phyloP scores from a whole-genome alignment of 192 early-diverging fungal species.

The Geranomyces michiganensis region DNA sequence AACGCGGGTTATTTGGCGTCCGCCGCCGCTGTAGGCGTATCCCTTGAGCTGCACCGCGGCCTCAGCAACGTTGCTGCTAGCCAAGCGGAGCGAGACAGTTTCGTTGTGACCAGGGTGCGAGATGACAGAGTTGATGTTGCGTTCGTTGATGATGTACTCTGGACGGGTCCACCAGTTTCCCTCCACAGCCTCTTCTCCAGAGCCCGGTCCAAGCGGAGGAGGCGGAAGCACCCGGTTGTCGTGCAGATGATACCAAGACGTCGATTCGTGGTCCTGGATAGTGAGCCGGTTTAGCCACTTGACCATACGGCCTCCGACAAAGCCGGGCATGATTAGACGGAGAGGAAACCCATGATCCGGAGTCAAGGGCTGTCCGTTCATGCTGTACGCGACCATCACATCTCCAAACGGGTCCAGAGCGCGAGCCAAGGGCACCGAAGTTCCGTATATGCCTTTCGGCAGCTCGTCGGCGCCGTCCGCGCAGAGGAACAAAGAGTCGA shows the following conservation, averaged over 20 bases:
- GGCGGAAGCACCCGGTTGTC: slow-evolving; percentile 88
- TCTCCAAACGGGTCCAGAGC: slow-evolving; percentile 69
- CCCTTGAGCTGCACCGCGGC: slow-evolving; percentile 59
- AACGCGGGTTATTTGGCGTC: slow-evolving; percentile 72
- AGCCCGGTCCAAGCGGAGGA: slow-evolving; percentile 51
- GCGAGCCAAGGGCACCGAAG: slow-evolving; percentile 66
- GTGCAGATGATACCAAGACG: slow-evolving; percentile 72
- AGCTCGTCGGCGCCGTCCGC: slow-evolving; percentile 59
- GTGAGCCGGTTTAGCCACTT: slow-evolving; percentile 75
- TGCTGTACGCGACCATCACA: slow-evolving; percentile 75
- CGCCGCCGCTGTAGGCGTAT: slow-evolving; percentile 81
- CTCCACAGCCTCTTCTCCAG: slow-evolving; percentile 45
- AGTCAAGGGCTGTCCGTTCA: slow-evolving; percentile 72
- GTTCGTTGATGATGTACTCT: slow-evolving; percentile 69
- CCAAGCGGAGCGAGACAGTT: background rate
- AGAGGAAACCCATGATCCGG: slow-evolving; percentile 86
- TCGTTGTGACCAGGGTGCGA: slow-evolving; percentile 65
- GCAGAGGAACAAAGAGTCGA: background rate
- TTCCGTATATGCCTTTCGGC: slow-evolving; percentile 74
- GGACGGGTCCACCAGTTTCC: slow-evolving; percentile 59
- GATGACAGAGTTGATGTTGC: slow-evolving; percentile 83
- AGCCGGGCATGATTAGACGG: slow-evolving; percentile 80
- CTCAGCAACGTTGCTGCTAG: background rate
- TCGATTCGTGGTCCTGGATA: slow-evolving; percentile 60
- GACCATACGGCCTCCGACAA: slow-evolving; percentile 83